phyloP scores from a whole-genome alignment of 768 basidiomycete genomes.

The Galerina marginata region DNA sequence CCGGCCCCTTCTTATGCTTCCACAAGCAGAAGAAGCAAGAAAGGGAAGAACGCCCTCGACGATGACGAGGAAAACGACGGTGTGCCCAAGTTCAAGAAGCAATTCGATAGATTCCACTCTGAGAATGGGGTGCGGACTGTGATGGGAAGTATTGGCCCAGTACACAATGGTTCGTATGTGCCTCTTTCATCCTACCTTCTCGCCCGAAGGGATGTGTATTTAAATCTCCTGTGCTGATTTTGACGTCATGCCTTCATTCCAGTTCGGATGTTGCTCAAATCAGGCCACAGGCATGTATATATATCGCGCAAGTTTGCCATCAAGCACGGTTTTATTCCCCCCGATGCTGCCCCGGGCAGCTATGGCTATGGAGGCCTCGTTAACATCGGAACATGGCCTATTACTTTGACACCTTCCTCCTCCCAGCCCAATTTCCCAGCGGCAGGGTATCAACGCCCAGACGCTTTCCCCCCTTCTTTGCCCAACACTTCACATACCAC shows the following conservation, averaged over 20 bases:
- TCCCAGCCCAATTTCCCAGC: conserved; percentile 35
- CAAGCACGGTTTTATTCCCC: conserved; percentile 85
- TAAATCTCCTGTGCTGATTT: background rate
- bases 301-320: conserved; percentile 93
- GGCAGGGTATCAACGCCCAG: conserved; percentile 25
- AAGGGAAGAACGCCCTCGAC: conserved; percentile 22
- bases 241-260: background rate
- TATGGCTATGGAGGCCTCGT: conserved; percentile 94
- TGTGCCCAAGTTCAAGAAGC: conserved; percentile 69
- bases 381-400: conserved; percentile 86
- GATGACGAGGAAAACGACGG: conserved; percentile 45
- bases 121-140: conserved; percentile 95
- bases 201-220: background rate
- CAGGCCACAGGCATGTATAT: conserved; percentile 93
- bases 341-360: conserved; percentile 85
- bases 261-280: conserved; percentile 94
- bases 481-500: conserved; percentile 6
- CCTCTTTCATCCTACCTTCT: background rate
- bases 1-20: conserved; percentile 45
- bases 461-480: conserved; percentile 18
- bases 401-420: conserved; percentile 63
- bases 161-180: conserved; percentile 69
- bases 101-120: conserved; percentile 85
- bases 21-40: conserved; percentile 47
- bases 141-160: conserved; percentile 89